These are phyloP conservation scores for Puccinia hordei DNA, from an alignment of 1,284 basidiomycete genomes.

Conservation along the genomic window DNA sequence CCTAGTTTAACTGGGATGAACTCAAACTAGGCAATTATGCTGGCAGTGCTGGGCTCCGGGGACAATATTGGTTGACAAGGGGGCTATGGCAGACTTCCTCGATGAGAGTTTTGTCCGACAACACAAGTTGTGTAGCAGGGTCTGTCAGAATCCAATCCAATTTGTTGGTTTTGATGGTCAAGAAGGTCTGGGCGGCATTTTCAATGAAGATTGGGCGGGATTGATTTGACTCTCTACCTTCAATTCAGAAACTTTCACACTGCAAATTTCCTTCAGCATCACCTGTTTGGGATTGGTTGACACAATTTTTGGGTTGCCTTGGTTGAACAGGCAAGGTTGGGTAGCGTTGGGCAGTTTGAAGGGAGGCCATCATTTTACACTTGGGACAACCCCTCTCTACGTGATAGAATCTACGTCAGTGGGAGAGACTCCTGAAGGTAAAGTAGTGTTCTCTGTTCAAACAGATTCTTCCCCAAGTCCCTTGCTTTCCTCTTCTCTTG, in stretches of 20 bases:
- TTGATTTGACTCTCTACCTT: neutral
- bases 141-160: neutral
- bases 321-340: constrained; percentile 23
- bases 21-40: too few relatives aligned
- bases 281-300: constrained; percentile 12
- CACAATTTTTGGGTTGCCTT: constrained; percentile 35
- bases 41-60: neutral
- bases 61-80: neutral
- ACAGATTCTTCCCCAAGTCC: neutral
- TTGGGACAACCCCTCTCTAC: too few relatives aligned
- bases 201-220: constrained; percentile 9
- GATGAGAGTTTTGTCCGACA: neutral
- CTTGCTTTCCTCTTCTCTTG: neutral
- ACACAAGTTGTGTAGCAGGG: neutral
- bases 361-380: neutral
- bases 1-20: too few relatives aligned
- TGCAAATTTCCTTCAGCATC: neutral
- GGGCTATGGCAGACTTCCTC: neutral
- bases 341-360: neutral
- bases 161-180: constrained; percentile 7
- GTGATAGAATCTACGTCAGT: neutral
- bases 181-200: neutral
- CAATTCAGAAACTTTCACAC: neutral
- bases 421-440: neutral
- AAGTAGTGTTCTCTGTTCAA: too few relatives aligned